Percentiles rank a stretch among this genome's conserved stretches.
phyloP scores from a whole-genome alignment of 2,329 filamentous ascomycete genomes.

The Microsporum ferrugineum region DNA sequence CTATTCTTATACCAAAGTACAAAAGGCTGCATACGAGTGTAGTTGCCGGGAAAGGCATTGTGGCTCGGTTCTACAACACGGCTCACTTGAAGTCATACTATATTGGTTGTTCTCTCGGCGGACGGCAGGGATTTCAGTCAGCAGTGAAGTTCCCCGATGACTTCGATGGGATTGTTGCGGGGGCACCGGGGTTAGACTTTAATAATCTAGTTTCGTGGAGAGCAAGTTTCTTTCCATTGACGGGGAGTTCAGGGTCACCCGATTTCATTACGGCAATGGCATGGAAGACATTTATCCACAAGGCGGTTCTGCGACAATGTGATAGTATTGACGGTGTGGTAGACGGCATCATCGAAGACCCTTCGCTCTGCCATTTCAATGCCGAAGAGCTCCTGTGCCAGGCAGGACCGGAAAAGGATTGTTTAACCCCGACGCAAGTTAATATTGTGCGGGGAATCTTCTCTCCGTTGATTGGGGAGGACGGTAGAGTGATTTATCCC shows the following conservation, averaged over 20 bases:
- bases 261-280: not conserved
- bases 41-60: not conserved
- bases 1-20: not conserved
- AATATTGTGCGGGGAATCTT: not conserved
- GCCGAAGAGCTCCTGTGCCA: not conserved
- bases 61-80: not conserved
- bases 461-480: not conserved
- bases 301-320: not conserved
- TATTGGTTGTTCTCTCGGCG: slow-evolving; percentile 1
- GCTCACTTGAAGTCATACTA: slow-evolving; percentile 1
- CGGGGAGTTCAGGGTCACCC: not conserved
- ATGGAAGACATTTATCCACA: not conserved
- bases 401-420: not conserved
- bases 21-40: not conserved
- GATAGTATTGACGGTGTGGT: not conserved
- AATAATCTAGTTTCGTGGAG: slow-evolving; percentile 1
- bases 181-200: slow-evolving; percentile 1
- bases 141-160: not conserved
- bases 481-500: slow-evolving; percentile 14
- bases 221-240: not conserved
- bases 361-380: not conserved
- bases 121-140: not conserved
- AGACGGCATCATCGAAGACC: not conserved
- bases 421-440: not conserved
- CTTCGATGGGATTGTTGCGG: not conserved